Evolutionary conservation across 345 rosid species (phyloP).

Genomic region (Gossypium arboreum): DNA sequence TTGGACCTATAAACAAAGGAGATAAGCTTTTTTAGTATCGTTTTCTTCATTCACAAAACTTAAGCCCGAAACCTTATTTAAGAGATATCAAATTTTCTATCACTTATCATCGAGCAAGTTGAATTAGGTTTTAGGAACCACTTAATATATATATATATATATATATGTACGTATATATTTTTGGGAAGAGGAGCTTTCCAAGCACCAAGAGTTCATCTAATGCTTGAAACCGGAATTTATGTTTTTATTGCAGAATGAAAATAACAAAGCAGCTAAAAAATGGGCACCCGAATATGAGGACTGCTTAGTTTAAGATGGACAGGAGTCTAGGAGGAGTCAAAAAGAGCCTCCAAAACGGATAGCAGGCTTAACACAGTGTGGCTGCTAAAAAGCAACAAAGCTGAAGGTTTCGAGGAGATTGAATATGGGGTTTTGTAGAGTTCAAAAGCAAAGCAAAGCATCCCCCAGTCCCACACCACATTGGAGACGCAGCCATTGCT

Average conservation of each 20-base stretch:
- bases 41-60: neutral
- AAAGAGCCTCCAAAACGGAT: slow-evolving; percentile 35
- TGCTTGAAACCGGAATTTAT: slow-evolving; percentile 19
- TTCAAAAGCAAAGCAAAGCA: slow-evolving; percentile 14
- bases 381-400: slow-evolving; percentile 35
- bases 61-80: slow-evolving; percentile 12
- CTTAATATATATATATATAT: neutral
- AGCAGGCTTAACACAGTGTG: slow-evolving; percentile 26
- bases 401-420: slow-evolving; percentile 34
- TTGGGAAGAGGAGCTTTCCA: slow-evolving; percentile 5
- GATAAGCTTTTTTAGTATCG: too few species aligned
- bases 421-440: slow-evolving; percentile 18
- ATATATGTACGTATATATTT: neutral
- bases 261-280: neutral
- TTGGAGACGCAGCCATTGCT: slow-evolving; percentile 19
- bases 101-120: slow-evolving; percentile 18
- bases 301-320: slow-evolving; percentile 41
- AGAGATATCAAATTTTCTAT: slow-evolving; percentile 17
- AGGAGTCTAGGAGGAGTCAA: slow-evolving; percentile 58
- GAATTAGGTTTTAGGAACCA: slow-evolving; percentile 13
- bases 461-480: neutral
- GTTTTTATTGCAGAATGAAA: slow-evolving; percentile 13
- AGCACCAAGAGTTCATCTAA: slow-evolving; percentile 17
- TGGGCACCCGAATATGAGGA: slow-evolving; percentile 13
- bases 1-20: too few species aligned